Evolutionary conservation across 345 rosid genomes (phyloP).

Genomic region (Brassica rapa): DNA sequence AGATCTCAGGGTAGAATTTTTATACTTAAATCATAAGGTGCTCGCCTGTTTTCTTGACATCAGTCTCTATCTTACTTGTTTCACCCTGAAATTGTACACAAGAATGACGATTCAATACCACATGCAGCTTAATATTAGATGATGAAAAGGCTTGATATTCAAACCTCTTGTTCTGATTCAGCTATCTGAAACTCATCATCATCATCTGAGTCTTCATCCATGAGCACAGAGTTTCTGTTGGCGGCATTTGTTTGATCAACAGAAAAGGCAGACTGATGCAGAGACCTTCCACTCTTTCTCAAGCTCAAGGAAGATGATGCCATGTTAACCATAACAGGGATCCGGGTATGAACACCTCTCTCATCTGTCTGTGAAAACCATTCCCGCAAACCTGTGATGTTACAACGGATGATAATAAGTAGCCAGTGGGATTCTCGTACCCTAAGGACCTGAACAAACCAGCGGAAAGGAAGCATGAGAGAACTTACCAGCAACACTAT

Average conservation of each 20-base stretch:
- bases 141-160: slow-evolving; percentile 8
- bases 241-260: slow-evolving; percentile 62
- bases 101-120: slow-evolving; percentile 3
- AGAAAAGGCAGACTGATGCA: slow-evolving; percentile 49
- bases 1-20: slow-evolving; percentile 3
- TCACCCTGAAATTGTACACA: slow-evolving; percentile 49
- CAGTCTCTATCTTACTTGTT: slow-evolving; percentile 51
- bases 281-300: slow-evolving; percentile 56
- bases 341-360: slow-evolving; percentile 87
- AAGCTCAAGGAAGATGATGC: slow-evolving; percentile 70
- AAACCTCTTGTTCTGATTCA: slow-evolving; percentile 92
- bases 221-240: slow-evolving; percentile 66
- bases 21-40: neutral
- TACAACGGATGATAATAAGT: slow-evolving; percentile 5
- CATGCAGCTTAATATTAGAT: slow-evolving; percentile 13
- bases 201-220: slow-evolving; percentile 92
- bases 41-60: slow-evolving; percentile 64
- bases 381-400: slow-evolving; percentile 80
- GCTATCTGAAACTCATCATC: slow-evolving; percentile 93
- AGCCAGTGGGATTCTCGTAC: neutral
- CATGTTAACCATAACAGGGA: slow-evolving; percentile 97
- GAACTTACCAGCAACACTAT: slow-evolving; percentile 90
- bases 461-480: slow-evolving; percentile 2
- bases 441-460: slow-evolving; percentile 12
- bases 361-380: slow-evolving; percentile 98